These are phyloP conservation scores for Monosporascus ibericus DNA, from an alignment of 2,329 filamentous ascomycete genomes.

Conservation along the genomic window DNA sequence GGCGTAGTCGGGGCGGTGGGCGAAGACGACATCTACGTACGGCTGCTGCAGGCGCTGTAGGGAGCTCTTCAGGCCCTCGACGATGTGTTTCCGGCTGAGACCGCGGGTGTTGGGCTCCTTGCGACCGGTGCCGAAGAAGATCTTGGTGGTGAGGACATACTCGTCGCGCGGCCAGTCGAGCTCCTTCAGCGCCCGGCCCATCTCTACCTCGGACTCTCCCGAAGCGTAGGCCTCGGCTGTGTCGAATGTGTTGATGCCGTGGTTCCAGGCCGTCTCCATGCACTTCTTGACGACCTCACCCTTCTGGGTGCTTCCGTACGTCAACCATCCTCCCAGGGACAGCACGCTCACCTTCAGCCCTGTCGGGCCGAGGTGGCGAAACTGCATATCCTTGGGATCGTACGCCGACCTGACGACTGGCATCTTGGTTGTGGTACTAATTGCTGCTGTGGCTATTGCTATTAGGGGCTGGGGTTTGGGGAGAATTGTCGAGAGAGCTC, in stretches of 20 bases:
- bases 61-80: constrained; percentile 52
- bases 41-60: constrained; percentile 53
- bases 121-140: constrained; percentile 44
- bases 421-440: constrained; percentile 5
- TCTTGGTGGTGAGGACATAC: constrained; percentile 47
- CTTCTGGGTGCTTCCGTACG: constrained; percentile 27
- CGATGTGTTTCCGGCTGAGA: constrained; percentile 43
- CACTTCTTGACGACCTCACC: constrained; percentile 31
- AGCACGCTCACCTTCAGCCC: constrained; percentile 38
- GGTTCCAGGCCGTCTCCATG: constrained; percentile 44
- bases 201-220: constrained; percentile 43
- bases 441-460: constrained; percentile 8
- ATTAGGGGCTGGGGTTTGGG: constrained; percentile 6
- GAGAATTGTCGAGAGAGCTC: constrained; percentile 1
- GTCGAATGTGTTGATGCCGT: constrained; percentile 51
- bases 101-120: constrained; percentile 52
- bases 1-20: constrained; percentile 51
- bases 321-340: constrained; percentile 30
- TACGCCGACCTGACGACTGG: constrained; percentile 18
- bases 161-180: constrained; percentile 48
- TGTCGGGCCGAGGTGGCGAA: constrained; percentile 35
- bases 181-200: constrained; percentile 46
- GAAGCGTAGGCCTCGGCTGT: constrained; percentile 44
- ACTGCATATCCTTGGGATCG: constrained; percentile 32
- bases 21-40: constrained; percentile 62